Conservation (phyloP, 768 basidiomycete species). For the Agaricus blazei region DNA sequence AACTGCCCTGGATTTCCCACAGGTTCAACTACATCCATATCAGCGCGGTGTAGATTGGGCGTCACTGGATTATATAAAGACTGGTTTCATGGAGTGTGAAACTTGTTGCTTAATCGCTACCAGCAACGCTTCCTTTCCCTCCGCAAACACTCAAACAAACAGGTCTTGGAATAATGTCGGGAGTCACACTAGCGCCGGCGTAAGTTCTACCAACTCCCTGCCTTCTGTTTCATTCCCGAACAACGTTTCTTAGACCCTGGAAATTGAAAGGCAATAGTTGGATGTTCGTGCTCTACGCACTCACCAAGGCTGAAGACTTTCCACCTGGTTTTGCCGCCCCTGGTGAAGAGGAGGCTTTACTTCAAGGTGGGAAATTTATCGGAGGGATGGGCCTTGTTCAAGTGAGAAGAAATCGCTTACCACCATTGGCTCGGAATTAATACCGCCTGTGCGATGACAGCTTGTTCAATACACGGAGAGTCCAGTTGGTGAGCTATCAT, state of each 20-base stretch:
- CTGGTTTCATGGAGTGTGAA: too few relatives aligned
- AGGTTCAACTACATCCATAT: too few relatives aligned
- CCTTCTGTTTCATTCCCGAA: neutral
- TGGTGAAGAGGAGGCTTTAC: conserved; percentile 21
- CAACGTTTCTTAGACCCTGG: conserved; percentile 21
- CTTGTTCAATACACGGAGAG: conserved; percentile 25
- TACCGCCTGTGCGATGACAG: conserved; percentile 8
- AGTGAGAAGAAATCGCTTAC: conserved; percentile 11
- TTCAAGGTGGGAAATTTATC: conserved; percentile 23
- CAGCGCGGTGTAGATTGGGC: too few relatives aligned
- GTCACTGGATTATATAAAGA: too few relatives aligned
- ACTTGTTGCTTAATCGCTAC: too few relatives aligned
- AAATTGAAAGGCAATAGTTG: conserved; percentile 23
- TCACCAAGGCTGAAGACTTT: conserved; percentile 18
- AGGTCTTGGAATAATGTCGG: neutral
- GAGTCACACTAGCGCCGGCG: neutral
- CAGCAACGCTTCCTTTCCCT: too few relatives aligned
- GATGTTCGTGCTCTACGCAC: conserved; percentile 19
- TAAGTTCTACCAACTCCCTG: neutral
- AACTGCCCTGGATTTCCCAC: too few relatives aligned
- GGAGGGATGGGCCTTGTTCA: conserved; percentile 22
- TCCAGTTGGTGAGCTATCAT: conserved; percentile 23
- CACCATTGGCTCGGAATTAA: neutral
- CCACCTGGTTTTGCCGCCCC: conserved; percentile 25
- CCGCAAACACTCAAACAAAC: too few relatives aligned